These are phyloP conservation scores for Sphaerulina populicola DNA, from an alignment of 2,329 filamentous ascomycete genomes.

Conservation along the genomic window DNA sequence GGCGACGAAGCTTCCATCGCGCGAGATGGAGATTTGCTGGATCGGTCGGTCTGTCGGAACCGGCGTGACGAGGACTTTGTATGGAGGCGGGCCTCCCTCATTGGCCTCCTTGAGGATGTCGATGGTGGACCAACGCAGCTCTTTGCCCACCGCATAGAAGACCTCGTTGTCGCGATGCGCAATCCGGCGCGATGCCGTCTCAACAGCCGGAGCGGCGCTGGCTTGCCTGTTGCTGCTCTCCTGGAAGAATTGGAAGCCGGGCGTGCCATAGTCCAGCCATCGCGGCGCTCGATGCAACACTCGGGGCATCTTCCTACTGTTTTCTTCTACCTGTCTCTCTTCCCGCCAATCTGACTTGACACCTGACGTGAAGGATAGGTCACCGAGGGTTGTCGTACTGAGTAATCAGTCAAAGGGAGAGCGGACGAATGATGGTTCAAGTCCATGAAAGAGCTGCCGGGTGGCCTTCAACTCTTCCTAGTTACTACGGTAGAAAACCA, in stretches of 20 bases:
- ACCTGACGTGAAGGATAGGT: background rate
- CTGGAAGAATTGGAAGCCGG: constrained; percentile 70
- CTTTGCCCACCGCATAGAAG: constrained; percentile 78
- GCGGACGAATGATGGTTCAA: too few species aligned
- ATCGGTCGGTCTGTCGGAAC: constrained; percentile 63
- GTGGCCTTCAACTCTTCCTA: too few species aligned
- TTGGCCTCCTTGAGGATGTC: constrained; percentile 60
- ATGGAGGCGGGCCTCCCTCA: constrained; percentile 13
- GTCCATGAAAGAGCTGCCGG: too few species aligned
- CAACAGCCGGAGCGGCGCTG: constrained; percentile 32
- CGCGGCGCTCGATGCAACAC: constrained; percentile 75
- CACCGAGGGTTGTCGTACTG: too few species aligned
- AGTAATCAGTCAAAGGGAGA: too few species aligned
- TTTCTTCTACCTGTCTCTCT: background rate
- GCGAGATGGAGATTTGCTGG: constrained; percentile 75
- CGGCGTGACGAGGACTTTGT: constrained; percentile 56
- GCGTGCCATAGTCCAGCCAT: constrained; percentile 72
- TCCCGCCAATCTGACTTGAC: background rate
- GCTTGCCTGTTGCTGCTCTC: constrained; percentile 11
- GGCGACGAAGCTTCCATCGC: constrained; percentile 70
- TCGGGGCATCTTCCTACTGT: constrained; percentile 59
- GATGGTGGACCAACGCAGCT: constrained; percentile 87
- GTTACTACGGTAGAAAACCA: too few species aligned
- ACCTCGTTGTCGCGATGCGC: constrained; percentile 77
- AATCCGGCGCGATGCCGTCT: constrained; percentile 49